Evolutionary conservation across 192 early-diverging fungal genomes (phyloP).

Genomic region (Pilobolus umbonatus): DNA sequence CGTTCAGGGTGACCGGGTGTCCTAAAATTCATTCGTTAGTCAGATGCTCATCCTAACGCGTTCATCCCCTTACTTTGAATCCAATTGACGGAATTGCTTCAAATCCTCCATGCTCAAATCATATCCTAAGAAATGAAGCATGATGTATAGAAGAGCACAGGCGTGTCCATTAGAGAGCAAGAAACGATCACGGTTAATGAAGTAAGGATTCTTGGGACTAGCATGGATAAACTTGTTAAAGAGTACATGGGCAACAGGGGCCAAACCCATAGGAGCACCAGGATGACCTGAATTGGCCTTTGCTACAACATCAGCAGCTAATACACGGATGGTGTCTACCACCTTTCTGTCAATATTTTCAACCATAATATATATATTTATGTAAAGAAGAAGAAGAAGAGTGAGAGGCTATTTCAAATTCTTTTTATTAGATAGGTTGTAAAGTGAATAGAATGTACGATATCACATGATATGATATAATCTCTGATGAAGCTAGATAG

Average conservation of each 20-base stretch:
- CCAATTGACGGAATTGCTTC: conserved; percentile 82
- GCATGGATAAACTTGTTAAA: conserved; percentile 80
- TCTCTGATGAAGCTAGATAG: background rate
- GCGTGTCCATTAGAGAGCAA: conserved; percentile 97
- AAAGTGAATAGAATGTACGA: no score
- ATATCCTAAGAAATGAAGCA: conserved; percentile 87
- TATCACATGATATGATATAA: background rate
- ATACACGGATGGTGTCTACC: conserved; percentile 87
- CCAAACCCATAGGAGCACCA: conserved; percentile 97
- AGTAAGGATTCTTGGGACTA: conserved; percentile 86
- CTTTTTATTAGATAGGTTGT: no score
- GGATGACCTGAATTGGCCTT: conserved; percentile 93
- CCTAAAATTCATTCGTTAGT: conserved; percentile 33
- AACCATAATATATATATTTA: conserved; percentile 25
- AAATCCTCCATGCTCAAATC: conserved; percentile 86
- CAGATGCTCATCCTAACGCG: background rate
- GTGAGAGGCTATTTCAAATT: no score
- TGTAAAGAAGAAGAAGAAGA: conserved; percentile 11
- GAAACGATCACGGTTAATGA: conserved; percentile 96
- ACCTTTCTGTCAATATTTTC: conserved; percentile 47
- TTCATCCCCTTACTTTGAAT: conserved; percentile 60
- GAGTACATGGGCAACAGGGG: conserved; percentile 87
- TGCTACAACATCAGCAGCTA: conserved; percentile 85
- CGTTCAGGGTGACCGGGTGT: conserved; percentile 97
- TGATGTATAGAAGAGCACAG: conserved; percentile 88